phyloP scores from a whole-genome alignment of 2,329 filamentous ascomycete genomes.

The Sclerotinia nivalis region DNA sequence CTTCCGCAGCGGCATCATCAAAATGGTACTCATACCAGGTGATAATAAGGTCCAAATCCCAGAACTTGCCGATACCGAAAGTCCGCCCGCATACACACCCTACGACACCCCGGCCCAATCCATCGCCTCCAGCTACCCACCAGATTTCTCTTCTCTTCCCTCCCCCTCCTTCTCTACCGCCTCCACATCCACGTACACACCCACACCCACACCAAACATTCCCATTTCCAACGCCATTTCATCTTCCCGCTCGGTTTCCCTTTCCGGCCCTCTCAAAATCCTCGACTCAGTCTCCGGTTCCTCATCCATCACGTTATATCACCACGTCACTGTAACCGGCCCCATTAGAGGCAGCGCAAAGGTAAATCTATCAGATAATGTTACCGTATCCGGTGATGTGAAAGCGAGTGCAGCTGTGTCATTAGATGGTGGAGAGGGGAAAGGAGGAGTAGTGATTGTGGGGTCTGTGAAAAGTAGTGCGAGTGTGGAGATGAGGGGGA shows the following conservation, averaged over 20 bases:
- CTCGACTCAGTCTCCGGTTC: slow-evolving; percentile 28
- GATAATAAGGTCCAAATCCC: slow-evolving; percentile 26
- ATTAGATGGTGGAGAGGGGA: slow-evolving; percentile 25
- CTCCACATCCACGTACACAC: background rate
- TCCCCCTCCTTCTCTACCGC: background rate
- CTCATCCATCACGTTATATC: slow-evolving; percentile 22
- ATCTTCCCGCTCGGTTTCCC: slow-evolving; percentile 24
- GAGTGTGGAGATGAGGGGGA: slow-evolving; percentile 24
- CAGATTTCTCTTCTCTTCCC: slow-evolving; percentile 14
- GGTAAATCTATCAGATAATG: slow-evolving; percentile 28
- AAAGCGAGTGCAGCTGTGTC: slow-evolving; percentile 20
- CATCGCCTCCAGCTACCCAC: background rate
- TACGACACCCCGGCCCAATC: slow-evolving; percentile 15
- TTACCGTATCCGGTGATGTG: slow-evolving; percentile 32
- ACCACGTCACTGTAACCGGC: slow-evolving; percentile 22
- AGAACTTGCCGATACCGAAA: slow-evolving; percentile 4
- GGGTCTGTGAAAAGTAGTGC: slow-evolving; percentile 25
- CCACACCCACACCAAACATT: background rate
- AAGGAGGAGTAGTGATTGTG: slow-evolving; percentile 22
- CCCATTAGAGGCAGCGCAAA: slow-evolving; percentile 24
- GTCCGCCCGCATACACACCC: slow-evolving; percentile 11
- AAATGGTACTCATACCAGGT: slow-evolving; percentile 28
- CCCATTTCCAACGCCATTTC: slow-evolving; percentile 29
- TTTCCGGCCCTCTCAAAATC: slow-evolving; percentile 31
- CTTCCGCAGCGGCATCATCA: background rate